Evolutionary conservation across 225 moss, liverwort and hornwort species (phyloP), one percentile per base, ranked within the genome.

Genomic region (Straminergon stramineum): DNA sequence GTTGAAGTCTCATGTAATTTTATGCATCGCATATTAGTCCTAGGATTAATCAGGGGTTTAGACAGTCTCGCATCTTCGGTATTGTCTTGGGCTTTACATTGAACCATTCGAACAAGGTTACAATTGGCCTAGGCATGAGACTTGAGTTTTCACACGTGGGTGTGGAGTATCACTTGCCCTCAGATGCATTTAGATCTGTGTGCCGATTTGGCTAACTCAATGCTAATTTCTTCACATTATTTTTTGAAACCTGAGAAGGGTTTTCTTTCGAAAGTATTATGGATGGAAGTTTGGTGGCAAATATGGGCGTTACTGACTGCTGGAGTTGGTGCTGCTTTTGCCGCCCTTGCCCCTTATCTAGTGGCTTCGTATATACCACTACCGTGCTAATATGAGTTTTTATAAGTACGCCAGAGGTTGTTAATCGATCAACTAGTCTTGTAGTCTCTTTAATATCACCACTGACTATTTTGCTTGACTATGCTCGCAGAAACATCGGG

Each of bases 401-500:
- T 58, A 27, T 56, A 32, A 64, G 31, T n/a, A 32, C 34, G 56
- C 75, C 76, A 70, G 75, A 90, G 67, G 58, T 86, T 68, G 27
- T 68, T 62, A 67, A 51, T 84, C 14, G 35, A 57, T 70, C 82
- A 81, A 67, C 31, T 83, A 26, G 28, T 89, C 53, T 82, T 84
- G 27, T 20, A 39, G 67, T 62, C 27, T 55, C 28, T 88, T 87
- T 39, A 60, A n/a, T 69, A 22, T 14, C 62, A 27, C n/a, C 24
- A 9, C 90, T 94, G 79, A 92, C 79, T 56, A 48, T 91, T 73
- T 69, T 92, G 68, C 75, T 89, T 84, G 87, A 87, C 21, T 87
- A 35, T 63, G 68, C 52, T 41, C 77, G 81, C 97, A 99, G 99
- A 99, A 97, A 90, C 99, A 99, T 83, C 93, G 97, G 89, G 99